These are phyloP conservation scores for Akanthomyces uredinophilus DNA, from an alignment of 2,329 filamentous ascomycete species.

Conservation along the genomic window DNA sequence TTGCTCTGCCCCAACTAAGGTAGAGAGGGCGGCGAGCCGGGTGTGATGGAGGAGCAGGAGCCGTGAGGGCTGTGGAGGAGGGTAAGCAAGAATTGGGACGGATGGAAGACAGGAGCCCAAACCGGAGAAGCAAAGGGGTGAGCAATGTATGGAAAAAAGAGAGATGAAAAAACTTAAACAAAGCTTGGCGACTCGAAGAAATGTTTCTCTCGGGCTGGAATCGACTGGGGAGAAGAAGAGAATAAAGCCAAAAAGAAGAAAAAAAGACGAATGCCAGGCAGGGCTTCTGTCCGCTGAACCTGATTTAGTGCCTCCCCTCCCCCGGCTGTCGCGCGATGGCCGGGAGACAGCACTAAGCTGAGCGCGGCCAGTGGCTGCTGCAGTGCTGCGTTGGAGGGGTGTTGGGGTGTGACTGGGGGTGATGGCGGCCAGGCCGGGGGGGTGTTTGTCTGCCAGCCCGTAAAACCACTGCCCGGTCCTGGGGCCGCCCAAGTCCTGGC, in stretches of 20 bases:
- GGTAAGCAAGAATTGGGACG: background rate
- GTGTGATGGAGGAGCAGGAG: background rate
- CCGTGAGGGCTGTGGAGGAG: background rate
- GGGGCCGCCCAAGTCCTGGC: background rate
- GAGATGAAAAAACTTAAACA: background rate
- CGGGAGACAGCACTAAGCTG: background rate
- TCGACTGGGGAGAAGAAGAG: background rate
- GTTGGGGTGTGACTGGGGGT: background rate
- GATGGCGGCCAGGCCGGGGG: too few relatives aligned
- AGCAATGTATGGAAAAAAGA: background rate
- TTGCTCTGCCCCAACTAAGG: too few relatives aligned
- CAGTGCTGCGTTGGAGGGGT: background rate
- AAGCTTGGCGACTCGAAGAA: background rate
- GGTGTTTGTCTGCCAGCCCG: too few relatives aligned
- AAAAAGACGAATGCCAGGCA: background rate
- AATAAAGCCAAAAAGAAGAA: background rate
- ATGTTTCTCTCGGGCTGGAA: background rate
- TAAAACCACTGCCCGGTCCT: too few relatives aligned
- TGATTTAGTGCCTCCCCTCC: too few relatives aligned
- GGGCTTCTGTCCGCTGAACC: background rate
- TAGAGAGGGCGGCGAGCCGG: background rate
- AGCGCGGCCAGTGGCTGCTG: background rate
- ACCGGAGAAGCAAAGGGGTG: background rate
- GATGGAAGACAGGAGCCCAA: background rate
- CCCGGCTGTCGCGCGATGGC: conserved; percentile 9